Base-by-base conservation (phyloP, 2,329 filamentous ascomycete species). In the Aspergillus fumigatiaffinis region DNA sequence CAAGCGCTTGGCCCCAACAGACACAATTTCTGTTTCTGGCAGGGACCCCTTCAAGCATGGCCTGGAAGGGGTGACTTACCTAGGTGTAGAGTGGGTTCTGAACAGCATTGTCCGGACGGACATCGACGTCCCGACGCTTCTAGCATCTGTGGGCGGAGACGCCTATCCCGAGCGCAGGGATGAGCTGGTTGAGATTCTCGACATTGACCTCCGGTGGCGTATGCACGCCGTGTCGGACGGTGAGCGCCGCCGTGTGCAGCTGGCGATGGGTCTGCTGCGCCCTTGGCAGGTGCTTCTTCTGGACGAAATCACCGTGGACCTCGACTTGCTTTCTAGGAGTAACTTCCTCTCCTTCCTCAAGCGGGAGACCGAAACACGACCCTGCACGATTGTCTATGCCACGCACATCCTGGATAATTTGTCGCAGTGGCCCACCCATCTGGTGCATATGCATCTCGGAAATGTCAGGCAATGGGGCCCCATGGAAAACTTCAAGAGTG, bases 331-430 rank as follows among this genome's bases (percentile, higher is more conserved):
- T 59, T 90, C 86, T 55, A 84, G 94, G 17, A 87, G 87, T 66
- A 88, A 92, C 71, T 99, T 99, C 73, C 81, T 99, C 32, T 81
- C 77, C 47, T 99, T 93, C 80, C 76, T 99, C 69, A 92, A 92
- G 76, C 80, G 81, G 58, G 94, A 99, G 84, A 97, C 93, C 0
- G 89, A 93, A 76, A 79, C 71, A 7, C 82, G 93, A 53, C 82
- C 86, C 42, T 97, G 92, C 71, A 97, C 94, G 4, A 90, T 99
- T 66, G 92, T 99, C 29, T 99, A 99, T 73, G 94, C 94, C 7
- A 99, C 94, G 14, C 94, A 99, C 75, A 97, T 99, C 62, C 78
- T 99, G 65, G 94, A 99, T 72, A 97, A 97, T 73, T 79, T 99
- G 52, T 92, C 92, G 0, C 87, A 88, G 21, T 99, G 94, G 94